Evolutionary conservation across 345 rosid species (phyloP), one percentile per base, ranked within the genome.

Genomic region (Acer saccharum): DNA sequence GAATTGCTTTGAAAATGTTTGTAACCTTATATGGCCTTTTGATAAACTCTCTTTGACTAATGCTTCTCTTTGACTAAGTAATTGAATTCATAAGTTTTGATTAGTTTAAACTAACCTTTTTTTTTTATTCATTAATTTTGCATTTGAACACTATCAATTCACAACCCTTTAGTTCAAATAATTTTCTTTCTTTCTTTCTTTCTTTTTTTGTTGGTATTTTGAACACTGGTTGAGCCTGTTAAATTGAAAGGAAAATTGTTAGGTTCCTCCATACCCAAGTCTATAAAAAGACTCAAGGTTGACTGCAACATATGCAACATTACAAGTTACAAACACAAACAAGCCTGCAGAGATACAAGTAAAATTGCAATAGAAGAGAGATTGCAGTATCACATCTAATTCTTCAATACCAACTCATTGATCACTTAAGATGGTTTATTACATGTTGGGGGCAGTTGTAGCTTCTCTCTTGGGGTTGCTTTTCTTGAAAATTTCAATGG

Each of bases 351-450:
- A n/a, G n/a, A n/a, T n/a, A n/a, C n/a, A n/a, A n/a, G n/a, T n/a
- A n/a, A n/a, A n/a, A n/a, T n/a, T n/a, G n/a, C n/a, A n/a, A n/a
- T n/a, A n/a, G n/a, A n/a, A n/a, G n/a, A 55, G 44, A 32, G 3
- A 65, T 11, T 21, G 7, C 0, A n/a, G n/a, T 0, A 13, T 69
- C 60, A 17, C 8, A 18, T 17, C 35, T 18, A 4, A 13, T 46
- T 46, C 50, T 0, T 69, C 57, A 25, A 46, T 46, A 46, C 0
- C 50, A 46, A n/a, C n/a, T n/a, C n/a, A n/a, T 46, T 46, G 39
- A 35, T 43, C 55, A 13, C 23, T 54, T 18, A 57, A 32, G 75
- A 71, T 71, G 75, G 65, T 18, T 55, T 71, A 54, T 55, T 55
- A 29, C 39, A 32, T 71, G 4, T 18, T 71, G 75, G 75, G 75